Conservation (phyloP, 306 rosid species). For the apple (Malus domestica) region ASM211411v1 NC_041794.1:36982001-36982500, state of each 20-base stretch:
- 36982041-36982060: constrained; percentile 78
- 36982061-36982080: constrained; percentile 68
- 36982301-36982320: constrained; percentile 63
- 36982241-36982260: constrained; percentile 72
- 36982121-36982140: constrained; percentile 55
- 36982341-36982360: constrained; percentile 56
- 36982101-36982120: constrained; percentile 53
- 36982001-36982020: constrained; percentile 69
- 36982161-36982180: constrained; percentile 54
- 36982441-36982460: constrained; percentile 28
- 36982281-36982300: constrained; percentile 64
- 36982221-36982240: constrained; percentile 80
- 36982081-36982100: constrained; percentile 62
- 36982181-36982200: constrained; percentile 64
- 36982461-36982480: background rate
- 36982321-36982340: constrained; percentile 52
- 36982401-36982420: constrained; percentile 94
- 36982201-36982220: constrained; percentile 66
- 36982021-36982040: constrained; percentile 62
- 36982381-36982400: constrained; percentile 75
- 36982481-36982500: background rate
- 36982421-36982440: constrained; percentile 73
- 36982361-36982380: constrained; percentile 79
- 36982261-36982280: constrained; percentile 58
- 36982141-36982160: constrained; percentile 53